These are phyloP conservation scores for Aristolochia californica DNA, from an alignment of 164 flowering plant species.

Conservation along the genomic window DNA sequence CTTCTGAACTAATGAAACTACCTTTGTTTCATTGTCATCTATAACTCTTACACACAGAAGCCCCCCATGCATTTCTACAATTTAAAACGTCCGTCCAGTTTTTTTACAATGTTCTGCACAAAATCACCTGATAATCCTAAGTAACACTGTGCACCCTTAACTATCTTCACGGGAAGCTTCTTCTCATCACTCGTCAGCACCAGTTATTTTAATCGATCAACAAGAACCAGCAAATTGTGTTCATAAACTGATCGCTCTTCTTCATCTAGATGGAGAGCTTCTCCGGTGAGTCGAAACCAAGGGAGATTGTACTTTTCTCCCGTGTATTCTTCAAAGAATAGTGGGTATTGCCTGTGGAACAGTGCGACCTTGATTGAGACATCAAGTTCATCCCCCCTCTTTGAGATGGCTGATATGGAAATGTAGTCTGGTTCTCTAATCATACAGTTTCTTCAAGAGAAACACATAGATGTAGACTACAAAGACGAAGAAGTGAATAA, in stretches of 20 bases:
- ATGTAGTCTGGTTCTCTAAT: constrained; percentile 34
- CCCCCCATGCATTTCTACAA: constrained; percentile 65
- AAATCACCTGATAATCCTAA: constrained; percentile 71
- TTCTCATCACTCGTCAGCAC: constrained; percentile 58
- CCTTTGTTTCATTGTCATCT: constrained; percentile 18
- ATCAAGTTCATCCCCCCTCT: constrained; percentile 39
- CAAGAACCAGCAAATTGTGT: constrained; percentile 29
- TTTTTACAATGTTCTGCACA: constrained; percentile 22
- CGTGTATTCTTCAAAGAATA: constrained; percentile 65
- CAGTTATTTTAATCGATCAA: constrained; percentile 47
- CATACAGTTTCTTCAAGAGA: constrained; percentile 38
- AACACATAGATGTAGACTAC: too few species aligned
- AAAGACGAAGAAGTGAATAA: too few species aligned
- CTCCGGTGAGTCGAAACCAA: constrained; percentile 72
- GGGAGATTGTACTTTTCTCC: constrained; percentile 64
- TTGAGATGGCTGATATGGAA: constrained; percentile 63
- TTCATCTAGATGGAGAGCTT: constrained; percentile 48
- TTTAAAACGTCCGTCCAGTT: constrained; percentile 38
- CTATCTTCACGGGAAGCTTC: constrained; percentile 53
- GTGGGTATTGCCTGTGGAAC: constrained; percentile 62
- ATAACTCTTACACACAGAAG: constrained; percentile 37
- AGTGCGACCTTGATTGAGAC: constrained; percentile 50
- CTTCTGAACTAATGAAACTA: constrained; percentile 44
- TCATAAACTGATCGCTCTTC: constrained; percentile 42
- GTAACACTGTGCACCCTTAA: constrained; percentile 72